Conservation (phyloP, 2,329 filamentous ascomycete genomes). For the Ascochyta clinopodiicola region DNA sequence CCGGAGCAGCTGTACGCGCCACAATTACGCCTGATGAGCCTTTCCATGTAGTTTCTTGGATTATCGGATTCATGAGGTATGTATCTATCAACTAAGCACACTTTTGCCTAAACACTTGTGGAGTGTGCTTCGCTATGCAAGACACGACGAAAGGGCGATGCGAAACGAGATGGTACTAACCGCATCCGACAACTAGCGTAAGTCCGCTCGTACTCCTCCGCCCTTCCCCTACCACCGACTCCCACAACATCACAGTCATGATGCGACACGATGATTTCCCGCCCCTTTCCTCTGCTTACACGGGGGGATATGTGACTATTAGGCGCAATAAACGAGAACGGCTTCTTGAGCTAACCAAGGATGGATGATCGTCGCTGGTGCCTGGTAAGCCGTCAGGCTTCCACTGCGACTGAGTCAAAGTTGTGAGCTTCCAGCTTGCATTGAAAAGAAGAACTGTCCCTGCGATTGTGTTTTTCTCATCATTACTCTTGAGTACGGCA, state of each 20-base stretch:
- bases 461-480: neutral
- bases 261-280: neutral
- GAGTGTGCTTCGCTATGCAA: no score
- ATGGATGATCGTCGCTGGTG: slow-evolving; percentile 1
- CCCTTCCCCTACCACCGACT: neutral
- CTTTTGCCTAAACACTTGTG: no score
- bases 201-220: neutral
- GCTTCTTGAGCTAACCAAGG: neutral
- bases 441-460: neutral
- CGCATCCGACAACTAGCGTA: neutral
- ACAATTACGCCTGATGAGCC: no score
- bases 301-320: neutral
- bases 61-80: no score
- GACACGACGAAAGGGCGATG: neutral
- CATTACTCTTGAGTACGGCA: neutral
- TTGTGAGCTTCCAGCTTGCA: neutral
- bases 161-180: slow-evolving; percentile 1
- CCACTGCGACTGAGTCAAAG: slow-evolving; percentile 1
- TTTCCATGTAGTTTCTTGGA: no score
- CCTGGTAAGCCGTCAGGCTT: slow-evolving; percentile 8
- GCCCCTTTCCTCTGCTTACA: neutral
- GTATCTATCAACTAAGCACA: no score
- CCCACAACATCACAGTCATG: neutral
- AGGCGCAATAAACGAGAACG: neutral
- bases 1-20: no score